Base-by-base conservation (phyloP, 768 basidiomycete species). In the Macrolepiota fuliginosa region DNA sequence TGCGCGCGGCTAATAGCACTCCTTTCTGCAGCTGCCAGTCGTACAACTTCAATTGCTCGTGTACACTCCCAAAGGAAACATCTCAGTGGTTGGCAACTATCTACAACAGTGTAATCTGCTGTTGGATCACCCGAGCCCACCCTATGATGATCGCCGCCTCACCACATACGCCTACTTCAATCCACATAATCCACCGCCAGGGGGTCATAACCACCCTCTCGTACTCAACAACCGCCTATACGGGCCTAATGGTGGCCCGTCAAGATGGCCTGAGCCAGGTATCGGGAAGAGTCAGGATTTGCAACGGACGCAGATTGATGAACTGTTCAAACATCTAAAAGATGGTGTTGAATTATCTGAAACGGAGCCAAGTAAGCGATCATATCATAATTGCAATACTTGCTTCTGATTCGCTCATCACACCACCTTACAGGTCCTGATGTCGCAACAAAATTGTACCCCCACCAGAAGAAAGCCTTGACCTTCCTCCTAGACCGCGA, bases 401-500 rank as follows among this genome's bases (percentile, higher is more conserved):
- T 7, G 39, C 35, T 22, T 54, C 45, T 47, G 49, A 52, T 40
- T 13, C 54, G 54, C 35, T 27, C 64, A 64, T 69, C 59, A 62
- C 29, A 52, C 56, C 50, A 19, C 63, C 59, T 57, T 45, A 40
- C 36, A 91, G 90, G 76, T 54, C 69, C 79, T 56, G 87, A 90
- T 67, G 85, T 99, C 57, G 90, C 89, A 39, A 97, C 97, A 22
- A 81, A 77, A 51, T 79, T 99, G 7, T 99, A 98, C 75, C 94
- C 96, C 19, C 97, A 99, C 79, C 97, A 99, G 77, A 96, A 95
- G 77, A 96, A 96, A 73, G 97, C 96, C 24, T 81, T 99, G 19
- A 94, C 96, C 1, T 99, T 99, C 75, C 79, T 99, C 54, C 81
- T 98, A 19, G 93, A 97, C 69, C 85, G 97, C 71, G 88, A 91